Percentiles rank a stretch among this genome's conserved stretches.
These are phyloP conservation scores for Xylaria cubensis DNA, from an alignment of 495 filamentous ascomycete genomes.

Conservation along the genomic window DNA sequence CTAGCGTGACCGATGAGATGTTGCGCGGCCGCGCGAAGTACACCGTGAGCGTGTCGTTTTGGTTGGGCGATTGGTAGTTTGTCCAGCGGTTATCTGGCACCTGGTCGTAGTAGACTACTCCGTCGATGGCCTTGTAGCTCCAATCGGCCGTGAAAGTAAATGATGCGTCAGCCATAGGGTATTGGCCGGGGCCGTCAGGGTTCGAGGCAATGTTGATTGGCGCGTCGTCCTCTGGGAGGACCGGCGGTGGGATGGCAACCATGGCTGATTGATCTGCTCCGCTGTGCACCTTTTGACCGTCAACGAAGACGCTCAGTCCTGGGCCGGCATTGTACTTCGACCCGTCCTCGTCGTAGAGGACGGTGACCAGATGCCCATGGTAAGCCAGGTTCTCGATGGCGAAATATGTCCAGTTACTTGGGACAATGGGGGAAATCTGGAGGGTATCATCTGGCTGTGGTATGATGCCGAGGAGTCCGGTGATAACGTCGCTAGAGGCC, in stretches of 20 bases:
- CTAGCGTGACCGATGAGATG: conserved; percentile 48
- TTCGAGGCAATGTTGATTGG: conserved; percentile 53
- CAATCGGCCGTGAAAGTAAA: conserved; percentile 43
- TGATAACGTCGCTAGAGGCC: conserved; percentile 48
- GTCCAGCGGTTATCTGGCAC: conserved; percentile 56
- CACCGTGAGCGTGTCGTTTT: conserved; percentile 48
- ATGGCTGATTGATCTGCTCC: conserved; percentile 28
- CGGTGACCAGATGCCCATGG: conserved; percentile 50
- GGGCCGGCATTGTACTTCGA: conserved; percentile 43
- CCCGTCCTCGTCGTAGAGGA: conserved; percentile 50
- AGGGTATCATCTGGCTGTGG: conserved; percentile 45
- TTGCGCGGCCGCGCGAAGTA: conserved; percentile 49
- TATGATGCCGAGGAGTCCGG: conserved; percentile 51
- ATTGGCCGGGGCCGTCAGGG: conserved; percentile 46
- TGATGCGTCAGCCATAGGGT: conserved; percentile 46
- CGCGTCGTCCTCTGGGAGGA: conserved; percentile 27
- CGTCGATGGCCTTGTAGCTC: conserved; percentile 53
- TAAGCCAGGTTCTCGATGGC: conserved; percentile 53
- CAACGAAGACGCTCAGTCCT: conserved; percentile 48
- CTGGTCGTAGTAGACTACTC: conserved; percentile 51
- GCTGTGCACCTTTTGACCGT: conserved; percentile 41
- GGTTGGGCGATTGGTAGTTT: conserved; percentile 45
- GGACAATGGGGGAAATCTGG: conserved; percentile 49
- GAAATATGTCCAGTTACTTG: conserved; percentile 52
- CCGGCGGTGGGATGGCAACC: conserved; percentile 32